phyloP scores from a whole-genome alignment of 257 asterid genomes.

The Nicotiana knightiana region DNA sequence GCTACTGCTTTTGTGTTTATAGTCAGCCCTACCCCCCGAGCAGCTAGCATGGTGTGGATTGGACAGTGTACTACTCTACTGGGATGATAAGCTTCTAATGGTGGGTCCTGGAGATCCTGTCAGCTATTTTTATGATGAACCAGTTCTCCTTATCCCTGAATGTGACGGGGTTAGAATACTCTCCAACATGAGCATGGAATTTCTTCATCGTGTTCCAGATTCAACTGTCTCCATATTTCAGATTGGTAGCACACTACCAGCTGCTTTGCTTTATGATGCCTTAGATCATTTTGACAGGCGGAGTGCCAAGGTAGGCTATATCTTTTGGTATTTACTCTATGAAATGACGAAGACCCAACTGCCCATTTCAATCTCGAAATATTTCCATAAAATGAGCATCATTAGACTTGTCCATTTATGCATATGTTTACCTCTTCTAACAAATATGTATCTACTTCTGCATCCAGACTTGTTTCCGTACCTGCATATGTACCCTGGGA shows the following conservation, averaged over 20 bases:
- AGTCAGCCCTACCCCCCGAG: conserved; percentile 93
- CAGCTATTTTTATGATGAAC: conserved; percentile 85
- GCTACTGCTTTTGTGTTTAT: conserved; percentile 16
- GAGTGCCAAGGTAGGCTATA: conserved; percentile 74
- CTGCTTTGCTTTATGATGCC: conserved; percentile 92
- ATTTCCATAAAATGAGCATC: background rate
- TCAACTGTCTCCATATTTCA: conserved; percentile 90
- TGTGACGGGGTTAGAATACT: conserved; percentile 92
- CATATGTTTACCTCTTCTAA: background rate
- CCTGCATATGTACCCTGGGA: background rate
- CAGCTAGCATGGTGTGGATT: conserved; percentile 97
- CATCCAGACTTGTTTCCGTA: background rate
- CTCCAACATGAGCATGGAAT: conserved; percentile 76
- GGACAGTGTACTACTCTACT: conserved; percentile 86
- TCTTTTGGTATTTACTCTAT: background rate
- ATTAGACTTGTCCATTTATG: background rate
- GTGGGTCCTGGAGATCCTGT: conserved; percentile 97
- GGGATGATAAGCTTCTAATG: conserved; percentile 97
- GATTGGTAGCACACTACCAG: conserved; percentile 91
- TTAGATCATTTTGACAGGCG: conserved; percentile 90
- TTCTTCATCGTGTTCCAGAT: conserved; percentile 92
- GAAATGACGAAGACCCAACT: background rate
- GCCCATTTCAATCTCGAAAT: background rate
- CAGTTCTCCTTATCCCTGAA: conserved; percentile 80
- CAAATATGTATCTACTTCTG: background rate